These are phyloP conservation scores for Paecilomyces niveus DNA, from an alignment of 2,329 filamentous ascomycete species.

Conservation along the genomic window DNA sequence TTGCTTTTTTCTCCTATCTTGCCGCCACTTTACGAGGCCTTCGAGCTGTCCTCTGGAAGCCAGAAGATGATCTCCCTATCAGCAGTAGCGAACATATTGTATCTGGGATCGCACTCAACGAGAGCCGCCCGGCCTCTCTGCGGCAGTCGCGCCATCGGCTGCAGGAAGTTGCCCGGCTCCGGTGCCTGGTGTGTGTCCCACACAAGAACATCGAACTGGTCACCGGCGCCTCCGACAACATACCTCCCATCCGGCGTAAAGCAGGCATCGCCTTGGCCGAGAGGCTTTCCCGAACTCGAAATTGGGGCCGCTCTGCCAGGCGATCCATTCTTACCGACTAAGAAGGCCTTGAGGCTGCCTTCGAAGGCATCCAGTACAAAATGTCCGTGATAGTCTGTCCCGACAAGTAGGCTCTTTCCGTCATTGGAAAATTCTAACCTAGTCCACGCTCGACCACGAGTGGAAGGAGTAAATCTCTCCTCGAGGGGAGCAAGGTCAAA, in stretches of 20 bases:
- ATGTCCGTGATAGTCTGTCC: slow-evolving; percentile 77
- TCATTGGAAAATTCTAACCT: slow-evolving; percentile 95
- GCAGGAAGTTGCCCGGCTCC: slow-evolving; percentile 47
- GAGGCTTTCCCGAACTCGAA: slow-evolving; percentile 48
- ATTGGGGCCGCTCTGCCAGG: slow-evolving; percentile 44
- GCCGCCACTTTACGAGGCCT: slow-evolving; percentile 8
- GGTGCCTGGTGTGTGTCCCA: slow-evolving; percentile 69
- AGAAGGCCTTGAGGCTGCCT: slow-evolving; percentile 68
- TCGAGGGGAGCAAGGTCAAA: slow-evolving; percentile 65
- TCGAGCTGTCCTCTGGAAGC: slow-evolving; percentile 57
- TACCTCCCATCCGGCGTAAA: slow-evolving; percentile 87
- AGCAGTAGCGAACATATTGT: slow-evolving; percentile 84
- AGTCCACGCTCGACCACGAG: slow-evolving; percentile 60
- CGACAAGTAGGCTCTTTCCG: slow-evolving; percentile 76
- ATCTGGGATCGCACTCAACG: slow-evolving; percentile 81
- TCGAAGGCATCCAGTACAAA: slow-evolving; percentile 92
- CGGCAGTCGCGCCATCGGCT: slow-evolving; percentile 32
- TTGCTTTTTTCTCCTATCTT: slow-evolving; percentile 21
- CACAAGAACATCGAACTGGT: slow-evolving; percentile 65
- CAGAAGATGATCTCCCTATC: slow-evolving; percentile 78
- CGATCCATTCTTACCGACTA: slow-evolving; percentile 44
- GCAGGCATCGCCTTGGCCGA: slow-evolving; percentile 66
- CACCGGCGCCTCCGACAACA: slow-evolving; percentile 69
- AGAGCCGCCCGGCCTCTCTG: slow-evolving; percentile 59
- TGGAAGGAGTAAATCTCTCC: slow-evolving; percentile 46